These are phyloP conservation scores for Pichia norvegensis DNA, from an alignment of 1,139 yeast genomes.

Conservation along the genomic window DNA sequence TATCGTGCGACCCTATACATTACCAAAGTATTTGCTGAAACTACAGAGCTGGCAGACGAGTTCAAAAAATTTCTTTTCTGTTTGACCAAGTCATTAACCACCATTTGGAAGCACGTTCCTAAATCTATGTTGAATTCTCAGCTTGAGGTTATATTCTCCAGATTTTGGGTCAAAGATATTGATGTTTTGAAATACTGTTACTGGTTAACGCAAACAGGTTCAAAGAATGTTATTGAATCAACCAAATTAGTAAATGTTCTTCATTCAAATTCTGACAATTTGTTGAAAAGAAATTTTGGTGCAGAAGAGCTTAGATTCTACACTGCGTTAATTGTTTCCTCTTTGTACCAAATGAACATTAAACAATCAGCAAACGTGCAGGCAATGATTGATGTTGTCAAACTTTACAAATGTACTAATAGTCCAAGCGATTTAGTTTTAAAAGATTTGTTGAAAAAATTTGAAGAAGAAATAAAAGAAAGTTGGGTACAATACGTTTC, in stretches of 20 bases:
- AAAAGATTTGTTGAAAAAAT: conserved; percentile 42
- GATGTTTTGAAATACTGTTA: conserved; percentile 39
- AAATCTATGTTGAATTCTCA: conserved; percentile 51
- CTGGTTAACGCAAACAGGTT: conserved; percentile 31
- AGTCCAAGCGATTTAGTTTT: conserved; percentile 56
- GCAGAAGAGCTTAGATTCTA: conserved; percentile 32
- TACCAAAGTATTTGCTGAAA: conserved; percentile 59
- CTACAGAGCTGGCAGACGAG: conserved; percentile 17
- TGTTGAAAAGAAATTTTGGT: conserved; percentile 22
- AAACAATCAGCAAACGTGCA: conserved; percentile 38
- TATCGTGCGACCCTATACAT: conserved; percentile 48
- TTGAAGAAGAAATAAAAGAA: conserved; percentile 46
- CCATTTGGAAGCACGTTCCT: conserved; percentile 38
- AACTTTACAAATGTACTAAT: conserved; percentile 51
- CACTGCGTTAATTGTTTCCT: conserved; percentile 37
- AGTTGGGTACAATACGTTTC: conserved; percentile 56
- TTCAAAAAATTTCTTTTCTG: conserved; percentile 28
- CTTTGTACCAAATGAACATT: conserved; percentile 42
- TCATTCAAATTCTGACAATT: conserved; percentile 40
- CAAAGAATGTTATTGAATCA: conserved; percentile 36
- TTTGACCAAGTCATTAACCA: conserved; percentile 29
- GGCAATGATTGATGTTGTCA: conserved; percentile 9
- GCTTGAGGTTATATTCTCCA: conserved; percentile 53
- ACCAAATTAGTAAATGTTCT: conserved; percentile 59
- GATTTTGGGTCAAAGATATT: conserved; percentile 39